Base-by-base conservation (phyloP, 1,284 basidiomycete species). In the Leucoagaricus sp. region DNA sequence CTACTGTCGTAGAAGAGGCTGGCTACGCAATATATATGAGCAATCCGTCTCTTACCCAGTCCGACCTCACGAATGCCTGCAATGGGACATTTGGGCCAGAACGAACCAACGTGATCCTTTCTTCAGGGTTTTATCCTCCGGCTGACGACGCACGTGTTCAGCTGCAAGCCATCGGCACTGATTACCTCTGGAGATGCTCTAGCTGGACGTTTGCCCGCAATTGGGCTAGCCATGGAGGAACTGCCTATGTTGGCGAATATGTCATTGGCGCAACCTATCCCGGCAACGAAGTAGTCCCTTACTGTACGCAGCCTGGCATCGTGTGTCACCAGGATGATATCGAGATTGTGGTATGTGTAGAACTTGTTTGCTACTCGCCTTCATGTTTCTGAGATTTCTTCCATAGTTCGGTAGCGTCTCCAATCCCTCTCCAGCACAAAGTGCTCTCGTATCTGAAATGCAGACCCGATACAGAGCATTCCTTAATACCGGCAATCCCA, bases 301-400 rank as follows among this genome's bases (percentile, higher is more conserved):
- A 78, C 64, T 91, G 89, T 71, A 77, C 75, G 7, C 65, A 78
- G 58, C 42, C 71, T 28, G 85, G 83, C 17, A 66, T 70, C 19
- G 84, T 89, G 31, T 90, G 88, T 68, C 88, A 91, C 66, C 79
- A 88, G 66, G 87, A 89, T 64, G 87, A 90, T 63, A 89, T 90
- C 54, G 72, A 84, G 73, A 86, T 90, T 66, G 80, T 89, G 58
- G 86, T 86, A 72, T 60, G 83, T 78, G 36, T 45, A 41, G 44
- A 21, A 25, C 42, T 50, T 46, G 38, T 52, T 5, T 40, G 36
- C 3, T 49, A 29, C 51, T 41, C 40, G 29, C 38, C 45, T 26
- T 41, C 25, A 8, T 29, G 33, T 52, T 40, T 47, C 38, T 56
- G 36, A 55, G 46, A 40, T 51, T 38, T 46, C 38, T 53, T 40